Evolutionary conservation across 805 yeast species (phyloP).

Genomic region (Suhomyces prunicola): DNA sequence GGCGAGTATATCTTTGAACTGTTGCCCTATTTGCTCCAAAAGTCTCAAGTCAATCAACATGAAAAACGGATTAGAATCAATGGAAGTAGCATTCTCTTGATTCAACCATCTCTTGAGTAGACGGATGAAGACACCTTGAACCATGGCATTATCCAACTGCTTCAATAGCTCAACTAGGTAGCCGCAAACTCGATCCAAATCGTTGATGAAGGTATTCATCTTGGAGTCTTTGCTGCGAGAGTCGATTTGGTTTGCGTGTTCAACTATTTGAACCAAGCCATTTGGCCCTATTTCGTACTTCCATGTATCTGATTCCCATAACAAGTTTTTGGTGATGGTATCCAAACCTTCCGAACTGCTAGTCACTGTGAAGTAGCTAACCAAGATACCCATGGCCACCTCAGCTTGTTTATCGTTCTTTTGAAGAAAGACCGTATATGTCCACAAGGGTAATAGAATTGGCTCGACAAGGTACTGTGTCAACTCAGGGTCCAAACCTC

Average conservation of each 20-base stretch:
- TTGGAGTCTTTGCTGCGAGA: conserved; percentile 19
- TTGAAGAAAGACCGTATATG: conserved; percentile 39
- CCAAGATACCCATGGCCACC: conserved; percentile 36
- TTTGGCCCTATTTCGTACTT: conserved; percentile 41
- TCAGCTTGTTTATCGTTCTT: conserved; percentile 27
- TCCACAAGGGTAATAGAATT: conserved; percentile 40
- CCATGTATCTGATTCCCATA: conserved; percentile 38
- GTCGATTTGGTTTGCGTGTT: conserved; percentile 1
- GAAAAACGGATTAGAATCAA: conserved; percentile 47
- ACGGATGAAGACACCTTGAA: conserved; percentile 46
- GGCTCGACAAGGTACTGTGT: conserved; percentile 26
- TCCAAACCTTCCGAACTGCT: conserved; percentile 23
- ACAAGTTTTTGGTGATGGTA: conserved; percentile 30
- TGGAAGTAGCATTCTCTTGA: conserved; percentile 4
- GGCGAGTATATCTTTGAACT: conserved; percentile 55
- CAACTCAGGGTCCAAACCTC: conserved; percentile 25
- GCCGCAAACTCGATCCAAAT: conserved; percentile 25
- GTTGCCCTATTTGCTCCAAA: conserved; percentile 57
- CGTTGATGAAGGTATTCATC: conserved; percentile 24
- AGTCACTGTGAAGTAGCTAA: conserved; percentile 31
- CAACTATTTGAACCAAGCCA: conserved; percentile 29
- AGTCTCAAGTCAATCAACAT: conserved; percentile 59
- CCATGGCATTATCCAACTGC: conserved; percentile 46
- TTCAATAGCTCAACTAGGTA: conserved; percentile 42
- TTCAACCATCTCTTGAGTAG: conserved; percentile 63